These are phyloP conservation scores for Astrothelium macrocarpum DNA, from an alignment of 495 filamentous ascomycete species.

Conservation along the genomic window DNA sequence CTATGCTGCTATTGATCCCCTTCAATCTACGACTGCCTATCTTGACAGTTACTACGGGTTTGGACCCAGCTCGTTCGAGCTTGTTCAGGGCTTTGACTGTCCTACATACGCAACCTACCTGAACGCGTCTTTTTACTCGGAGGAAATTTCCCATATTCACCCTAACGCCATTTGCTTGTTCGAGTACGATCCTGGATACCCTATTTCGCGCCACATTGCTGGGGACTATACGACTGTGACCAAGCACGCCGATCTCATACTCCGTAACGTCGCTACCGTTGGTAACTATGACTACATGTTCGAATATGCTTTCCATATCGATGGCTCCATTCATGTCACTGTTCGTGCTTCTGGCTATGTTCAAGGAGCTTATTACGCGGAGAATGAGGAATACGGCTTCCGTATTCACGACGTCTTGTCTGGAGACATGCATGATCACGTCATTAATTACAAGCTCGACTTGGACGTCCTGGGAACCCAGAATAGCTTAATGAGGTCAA, in stretches of 20 bases:
- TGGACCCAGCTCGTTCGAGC: conserved; percentile 37
- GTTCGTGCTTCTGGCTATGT: conserved; percentile 52
- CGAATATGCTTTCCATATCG: conserved; percentile 45
- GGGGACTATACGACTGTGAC: conserved; percentile 28
- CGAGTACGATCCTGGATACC: conserved; percentile 38
- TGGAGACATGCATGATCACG: conserved; percentile 52
- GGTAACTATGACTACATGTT: conserved; percentile 50
- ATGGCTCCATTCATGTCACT: conserved; percentile 45
- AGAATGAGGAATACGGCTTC: conserved; percentile 48
- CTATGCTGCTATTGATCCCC: conserved; percentile 44
- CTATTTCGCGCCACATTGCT: conserved; percentile 36
- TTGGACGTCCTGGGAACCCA: conserved; percentile 43
- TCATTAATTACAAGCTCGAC: conserved; percentile 50
- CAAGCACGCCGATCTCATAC: conserved; percentile 39
- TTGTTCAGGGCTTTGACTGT: conserved; percentile 45
- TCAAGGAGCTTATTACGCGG: conserved; percentile 43
- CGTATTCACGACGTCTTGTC: conserved; percentile 43
- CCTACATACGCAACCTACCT: conserved; percentile 41
- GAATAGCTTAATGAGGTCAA: conserved; percentile 40
- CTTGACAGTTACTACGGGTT: conserved; percentile 42
- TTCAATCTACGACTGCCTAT: conserved; percentile 32
- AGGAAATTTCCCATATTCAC: conserved; percentile 34
- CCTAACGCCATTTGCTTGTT: conserved; percentile 43
- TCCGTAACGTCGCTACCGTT: conserved; percentile 40
- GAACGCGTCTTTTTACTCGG: conserved; percentile 32